Percentiles rank a stretch among this genome's conserved stretches.
Conservation (phyloP, 2,329 filamentous ascomycete genomes). For the Pseudogymnoascus sp. region DNA sequence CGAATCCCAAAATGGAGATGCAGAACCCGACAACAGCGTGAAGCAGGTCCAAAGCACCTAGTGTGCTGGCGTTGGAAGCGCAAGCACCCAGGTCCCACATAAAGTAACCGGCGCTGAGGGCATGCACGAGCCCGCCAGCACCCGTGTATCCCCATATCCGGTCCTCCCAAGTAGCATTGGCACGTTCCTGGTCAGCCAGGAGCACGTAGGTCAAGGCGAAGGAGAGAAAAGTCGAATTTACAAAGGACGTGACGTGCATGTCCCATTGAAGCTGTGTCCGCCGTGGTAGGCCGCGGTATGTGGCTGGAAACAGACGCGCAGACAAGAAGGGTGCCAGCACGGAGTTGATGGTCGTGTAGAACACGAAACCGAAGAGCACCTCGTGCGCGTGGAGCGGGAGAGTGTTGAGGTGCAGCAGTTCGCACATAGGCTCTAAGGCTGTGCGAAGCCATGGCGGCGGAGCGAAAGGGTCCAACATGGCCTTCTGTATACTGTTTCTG, state of each 20-base stretch:
- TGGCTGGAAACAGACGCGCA: slow-evolving; percentile 45
- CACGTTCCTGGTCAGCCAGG: slow-evolving; percentile 54
- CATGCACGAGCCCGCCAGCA: slow-evolving; percentile 61
- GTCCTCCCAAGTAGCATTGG: slow-evolving; percentile 53
- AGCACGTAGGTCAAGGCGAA: slow-evolving; percentile 63
- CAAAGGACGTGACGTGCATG: slow-evolving; percentile 70
- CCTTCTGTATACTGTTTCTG: slow-evolving; percentile 17
- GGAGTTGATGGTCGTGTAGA: slow-evolving; percentile 60
- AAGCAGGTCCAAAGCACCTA: slow-evolving; percentile 66
- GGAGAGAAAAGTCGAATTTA: slow-evolving; percentile 65
- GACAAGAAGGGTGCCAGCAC: slow-evolving; percentile 60
- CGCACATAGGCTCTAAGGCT: slow-evolving; percentile 52
- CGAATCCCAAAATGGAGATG: slow-evolving; percentile 72
- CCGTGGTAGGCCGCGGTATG: slow-evolving; percentile 50
- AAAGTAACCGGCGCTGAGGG: slow-evolving; percentile 69
- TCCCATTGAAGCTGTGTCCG: slow-evolving; percentile 68
- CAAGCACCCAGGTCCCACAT: slow-evolving; percentile 69
- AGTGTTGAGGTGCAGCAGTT: slow-evolving; percentile 51
- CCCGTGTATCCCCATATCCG: slow-evolving; percentile 71
- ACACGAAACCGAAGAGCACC: slow-evolving; percentile 51
- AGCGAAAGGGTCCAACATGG: slow-evolving; percentile 66
- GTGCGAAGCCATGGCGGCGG: slow-evolving; percentile 40
- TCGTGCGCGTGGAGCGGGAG: slow-evolving; percentile 71
- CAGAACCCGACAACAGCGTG: slow-evolving; percentile 41
- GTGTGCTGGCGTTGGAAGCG: slow-evolving; percentile 55